Percentiles rank a stretch among this genome's conserved stretches.
These are phyloP conservation scores for Hypomontagnella monticulosa DNA, from an alignment of 495 filamentous ascomycete species.

Conservation along the genomic window DNA sequence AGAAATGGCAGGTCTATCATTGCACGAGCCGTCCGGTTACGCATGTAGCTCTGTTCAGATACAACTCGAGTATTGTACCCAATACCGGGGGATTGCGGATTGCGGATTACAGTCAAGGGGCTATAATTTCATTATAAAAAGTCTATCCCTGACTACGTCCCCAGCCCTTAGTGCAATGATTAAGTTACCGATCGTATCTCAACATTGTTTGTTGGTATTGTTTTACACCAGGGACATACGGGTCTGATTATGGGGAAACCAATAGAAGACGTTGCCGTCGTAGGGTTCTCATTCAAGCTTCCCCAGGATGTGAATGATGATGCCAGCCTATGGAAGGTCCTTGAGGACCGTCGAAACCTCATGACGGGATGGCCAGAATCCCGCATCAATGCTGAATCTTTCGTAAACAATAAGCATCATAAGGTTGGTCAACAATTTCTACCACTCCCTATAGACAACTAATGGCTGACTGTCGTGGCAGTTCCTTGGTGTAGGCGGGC, in stretches of 20 bases:
- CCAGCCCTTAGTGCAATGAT: too few species aligned
- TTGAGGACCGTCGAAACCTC: constrained; percentile 43
- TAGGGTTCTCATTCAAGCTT: constrained; percentile 51
- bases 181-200: too few species aligned
- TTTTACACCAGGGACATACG: not conserved
- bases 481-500: constrained; percentile 34
- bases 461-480: not conserved
- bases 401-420: constrained; percentile 23
- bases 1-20: too few species aligned
- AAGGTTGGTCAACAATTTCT: constrained; percentile 2
- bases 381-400: constrained; percentile 41
- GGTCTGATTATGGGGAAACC: not conserved
- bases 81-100: too few species aligned
- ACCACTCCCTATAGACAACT: not conserved
- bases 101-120: too few species aligned
- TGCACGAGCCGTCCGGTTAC: too few species aligned
- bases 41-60: too few species aligned
- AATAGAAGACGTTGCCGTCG: constrained; percentile 42
- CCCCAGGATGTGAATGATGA: constrained; percentile 47
- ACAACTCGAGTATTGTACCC: too few species aligned
- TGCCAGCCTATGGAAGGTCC: constrained; percentile 46
- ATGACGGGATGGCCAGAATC: constrained; percentile 48
- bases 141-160: too few species aligned
- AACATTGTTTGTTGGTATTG: not conserved
- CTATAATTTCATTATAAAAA: too few species aligned